Evolutionary conservation across 345 rosid genomes (phyloP).

Genomic region (Salix arbutifolia): DNA sequence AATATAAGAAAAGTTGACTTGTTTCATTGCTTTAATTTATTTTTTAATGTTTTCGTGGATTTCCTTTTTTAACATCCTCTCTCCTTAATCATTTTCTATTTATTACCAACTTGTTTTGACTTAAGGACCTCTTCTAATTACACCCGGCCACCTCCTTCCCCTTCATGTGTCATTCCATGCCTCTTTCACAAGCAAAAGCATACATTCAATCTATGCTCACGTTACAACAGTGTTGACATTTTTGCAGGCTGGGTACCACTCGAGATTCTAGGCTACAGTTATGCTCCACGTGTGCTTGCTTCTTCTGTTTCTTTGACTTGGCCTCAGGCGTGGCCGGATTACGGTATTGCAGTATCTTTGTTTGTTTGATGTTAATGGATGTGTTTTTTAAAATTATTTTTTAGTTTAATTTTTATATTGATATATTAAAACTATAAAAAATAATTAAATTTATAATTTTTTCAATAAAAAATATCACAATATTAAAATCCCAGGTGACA

Average conservation of each 20-base stretch:
- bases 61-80: neutral
- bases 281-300: neutral
- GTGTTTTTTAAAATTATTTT: no score
- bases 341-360: neutral
- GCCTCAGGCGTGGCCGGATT: neutral
- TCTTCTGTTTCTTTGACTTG: no score
- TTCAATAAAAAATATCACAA: no score
- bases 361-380: no score
- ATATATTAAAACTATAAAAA: neutral
- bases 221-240: neutral
- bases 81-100: no score
- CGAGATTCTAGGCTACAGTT: neutral
- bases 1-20: slow-evolving; percentile 6
- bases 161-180: neutral
- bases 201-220: neutral
- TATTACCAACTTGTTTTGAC: neutral
- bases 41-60: neutral
- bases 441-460: neutral
- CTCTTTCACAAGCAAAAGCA: neutral
- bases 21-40: neutral
- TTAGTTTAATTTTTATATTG: neutral
- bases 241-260: neutral
- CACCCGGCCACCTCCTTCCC: neutral
- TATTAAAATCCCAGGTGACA: no score
- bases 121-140: neutral